phyloP scores from a whole-genome alignment of 2,329 filamentous ascomycete species.

The Curvularia verruculosa region DNA sequence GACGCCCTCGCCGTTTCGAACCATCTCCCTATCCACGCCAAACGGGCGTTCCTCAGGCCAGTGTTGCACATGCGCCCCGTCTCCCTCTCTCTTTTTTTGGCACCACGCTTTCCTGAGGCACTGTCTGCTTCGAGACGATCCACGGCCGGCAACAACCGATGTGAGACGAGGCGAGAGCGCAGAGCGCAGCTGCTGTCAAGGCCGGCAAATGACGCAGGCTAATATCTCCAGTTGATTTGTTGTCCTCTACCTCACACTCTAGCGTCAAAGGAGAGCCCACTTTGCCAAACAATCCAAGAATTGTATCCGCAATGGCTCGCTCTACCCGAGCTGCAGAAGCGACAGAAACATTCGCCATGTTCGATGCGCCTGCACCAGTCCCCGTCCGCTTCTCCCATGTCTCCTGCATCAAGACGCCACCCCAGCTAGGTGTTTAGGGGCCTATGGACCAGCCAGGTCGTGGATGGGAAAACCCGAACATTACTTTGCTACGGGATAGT shows the following conservation, averaged over 20 bases:
- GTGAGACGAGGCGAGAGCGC: constrained; percentile 5
- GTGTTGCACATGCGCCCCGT: constrained; percentile 10
- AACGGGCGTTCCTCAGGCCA: constrained; percentile 14
- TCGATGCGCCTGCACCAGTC: not conserved
- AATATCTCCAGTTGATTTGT: not conserved
- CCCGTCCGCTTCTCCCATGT: not conserved
- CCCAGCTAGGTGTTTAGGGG: not conserved
- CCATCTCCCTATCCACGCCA: constrained; percentile 17
- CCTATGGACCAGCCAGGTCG: too few species aligned
- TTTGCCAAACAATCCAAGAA: constrained; percentile 1
- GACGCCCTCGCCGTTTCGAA: constrained; percentile 23
- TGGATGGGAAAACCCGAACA: not conserved
- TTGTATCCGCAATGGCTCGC: not conserved
- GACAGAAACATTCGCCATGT: not conserved
- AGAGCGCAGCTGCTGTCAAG: too few species aligned
- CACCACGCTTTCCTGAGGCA: constrained; percentile 14
- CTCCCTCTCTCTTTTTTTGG: not conserved
- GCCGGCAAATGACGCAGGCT: not conserved
- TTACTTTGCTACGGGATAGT: not conserved
- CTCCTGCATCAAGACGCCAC: not conserved
- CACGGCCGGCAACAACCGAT: constrained; percentile 10
- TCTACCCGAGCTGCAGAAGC: not conserved
- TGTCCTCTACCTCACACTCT: constrained; percentile 6
- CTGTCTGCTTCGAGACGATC: not conserved
- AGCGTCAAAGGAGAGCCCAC: not conserved